Conservation (phyloP, 768 basidiomycete species). For the Russula vinacea region DNA sequence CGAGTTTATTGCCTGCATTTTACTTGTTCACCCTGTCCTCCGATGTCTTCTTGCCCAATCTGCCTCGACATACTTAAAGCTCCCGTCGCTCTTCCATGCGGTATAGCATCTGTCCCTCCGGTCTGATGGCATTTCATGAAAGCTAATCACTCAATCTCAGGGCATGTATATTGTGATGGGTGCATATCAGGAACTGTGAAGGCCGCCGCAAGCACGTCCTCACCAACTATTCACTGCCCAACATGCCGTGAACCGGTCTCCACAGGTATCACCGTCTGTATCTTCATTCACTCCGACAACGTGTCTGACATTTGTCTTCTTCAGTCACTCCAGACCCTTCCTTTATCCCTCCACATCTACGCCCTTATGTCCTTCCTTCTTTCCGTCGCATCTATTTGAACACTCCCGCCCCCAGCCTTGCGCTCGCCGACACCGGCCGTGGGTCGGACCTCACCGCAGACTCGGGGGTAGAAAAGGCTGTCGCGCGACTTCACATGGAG, state of each 20-base stretch:
- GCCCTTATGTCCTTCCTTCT: slow-evolving; percentile 22
- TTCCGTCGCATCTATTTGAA: slow-evolving; percentile 29
- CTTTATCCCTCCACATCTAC: slow-evolving; percentile 24
- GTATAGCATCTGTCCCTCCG: slow-evolving; percentile 8
- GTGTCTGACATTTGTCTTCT: not conserved
- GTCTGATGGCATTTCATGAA: not conserved
- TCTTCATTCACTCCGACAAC: not conserved
- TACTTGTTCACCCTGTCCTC: not conserved
- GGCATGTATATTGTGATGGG: slow-evolving; percentile 24
- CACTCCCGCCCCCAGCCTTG: not conserved
- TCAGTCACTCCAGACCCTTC: slow-evolving; percentile 21
- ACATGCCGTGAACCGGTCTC: slow-evolving; percentile 26
- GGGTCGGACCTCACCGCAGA: not conserved
- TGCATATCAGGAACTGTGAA: slow-evolving; percentile 18
- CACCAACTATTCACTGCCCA: slow-evolving; percentile 11
- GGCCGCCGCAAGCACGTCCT: not conserved
- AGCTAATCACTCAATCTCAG: not conserved
- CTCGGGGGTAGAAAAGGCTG: slow-evolving; percentile 8
- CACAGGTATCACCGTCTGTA: not conserved
- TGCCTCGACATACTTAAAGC: slow-evolving; percentile 24
- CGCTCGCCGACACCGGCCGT: not conserved
- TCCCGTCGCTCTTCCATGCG: slow-evolving; percentile 29
- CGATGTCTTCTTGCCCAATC: slow-evolving; percentile 28
- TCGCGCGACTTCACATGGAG: slow-evolving; percentile 22
- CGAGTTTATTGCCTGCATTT: not conserved